Percentiles rank a stretch among this genome's conserved stretches.
Conservation (phyloP, 768 basidiomycete species). For the Tulasnella sp. region DNA sequence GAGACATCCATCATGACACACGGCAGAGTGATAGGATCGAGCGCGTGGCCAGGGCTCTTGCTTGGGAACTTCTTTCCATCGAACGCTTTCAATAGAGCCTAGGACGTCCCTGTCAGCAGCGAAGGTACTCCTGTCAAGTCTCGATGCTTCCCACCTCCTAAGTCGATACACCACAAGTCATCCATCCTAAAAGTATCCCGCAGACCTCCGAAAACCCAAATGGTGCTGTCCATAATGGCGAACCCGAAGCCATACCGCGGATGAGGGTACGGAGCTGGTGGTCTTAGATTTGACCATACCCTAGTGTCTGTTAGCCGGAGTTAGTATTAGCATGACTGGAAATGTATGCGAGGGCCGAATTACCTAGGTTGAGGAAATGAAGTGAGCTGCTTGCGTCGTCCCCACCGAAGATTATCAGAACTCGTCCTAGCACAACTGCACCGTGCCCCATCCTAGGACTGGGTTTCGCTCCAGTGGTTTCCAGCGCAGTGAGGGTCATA, state of each 20-base stretch:
- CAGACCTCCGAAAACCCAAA: not conserved
- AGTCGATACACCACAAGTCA: not conserved
- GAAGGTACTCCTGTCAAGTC: not conserved
- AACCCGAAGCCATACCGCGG: not conserved
- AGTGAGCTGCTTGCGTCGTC: not conserved
- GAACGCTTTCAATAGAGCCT: not conserved
- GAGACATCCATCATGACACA: not conserved
- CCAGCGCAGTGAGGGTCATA: not conserved
- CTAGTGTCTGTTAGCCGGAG: not conserved
- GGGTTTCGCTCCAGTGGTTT: not conserved
- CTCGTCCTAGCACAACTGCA: not conserved
- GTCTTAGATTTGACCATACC: not conserved
- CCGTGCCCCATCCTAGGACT: not conserved
- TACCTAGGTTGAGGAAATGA: not conserved
- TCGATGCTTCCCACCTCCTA: not conserved
- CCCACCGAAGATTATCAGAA: not conserved
- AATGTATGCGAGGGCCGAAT: not conserved
- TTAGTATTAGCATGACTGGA: not conserved
- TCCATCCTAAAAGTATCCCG: not conserved
- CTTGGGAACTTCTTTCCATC: not conserved
- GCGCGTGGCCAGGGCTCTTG: not conserved
- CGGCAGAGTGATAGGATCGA: not conserved
- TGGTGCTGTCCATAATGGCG: not conserved
- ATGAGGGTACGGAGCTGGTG: not conserved
- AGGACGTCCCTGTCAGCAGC: no score